Evolutionary conservation across 2,329 filamentous ascomycete species (phyloP).

Genomic region (Penicillium sp.): DNA sequence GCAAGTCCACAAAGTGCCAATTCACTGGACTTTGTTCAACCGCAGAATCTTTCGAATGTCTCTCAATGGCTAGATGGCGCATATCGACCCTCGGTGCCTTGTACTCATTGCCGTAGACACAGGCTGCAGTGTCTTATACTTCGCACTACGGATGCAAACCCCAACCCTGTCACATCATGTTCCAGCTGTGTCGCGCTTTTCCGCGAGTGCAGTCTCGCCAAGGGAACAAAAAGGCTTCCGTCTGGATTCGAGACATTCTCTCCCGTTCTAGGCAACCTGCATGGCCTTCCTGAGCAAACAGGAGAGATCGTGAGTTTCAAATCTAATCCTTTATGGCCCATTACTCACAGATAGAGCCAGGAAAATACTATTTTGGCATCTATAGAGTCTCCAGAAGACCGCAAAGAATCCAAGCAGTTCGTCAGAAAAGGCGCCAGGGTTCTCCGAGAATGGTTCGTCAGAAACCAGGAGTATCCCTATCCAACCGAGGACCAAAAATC

Average conservation of each 20-base stretch:
- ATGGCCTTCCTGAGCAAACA: slow-evolving; percentile 47
- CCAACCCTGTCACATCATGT: slow-evolving; percentile 50
- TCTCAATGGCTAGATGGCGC: slow-evolving; percentile 41
- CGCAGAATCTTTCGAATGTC: slow-evolving; percentile 23
- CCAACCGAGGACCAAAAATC: slow-evolving; percentile 49
- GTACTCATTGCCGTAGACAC: slow-evolving; percentile 45
- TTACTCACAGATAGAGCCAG: not conserved
- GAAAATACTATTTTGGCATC: not conserved
- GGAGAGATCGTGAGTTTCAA: slow-evolving; percentile 16
- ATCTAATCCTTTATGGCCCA: no score
- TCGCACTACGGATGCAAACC: slow-evolving; percentile 48
- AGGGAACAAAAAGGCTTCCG: slow-evolving; percentile 45
- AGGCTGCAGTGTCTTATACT: slow-evolving; percentile 51
- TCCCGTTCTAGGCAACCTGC: slow-evolving; percentile 51
- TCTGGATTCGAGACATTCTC: slow-evolving; percentile 48
- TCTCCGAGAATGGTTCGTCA: slow-evolving; percentile 48
- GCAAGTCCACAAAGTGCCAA: not conserved
- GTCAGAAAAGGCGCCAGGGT: slow-evolving; percentile 47
- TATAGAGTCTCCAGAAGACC: slow-evolving; percentile 1
- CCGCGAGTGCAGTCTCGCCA: slow-evolving; percentile 51
- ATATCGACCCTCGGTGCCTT: slow-evolving; percentile 44
- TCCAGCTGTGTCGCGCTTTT: slow-evolving; percentile 54
- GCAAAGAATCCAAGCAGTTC: slow-evolving; percentile 38
- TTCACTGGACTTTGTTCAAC: not conserved
- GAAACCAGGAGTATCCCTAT: slow-evolving; percentile 49